Evolutionary conservation across 345 rosid genomes (phyloP), one percentile per base, ranked within the genome.

Genomic region (Linum usitatissimum): DNA sequence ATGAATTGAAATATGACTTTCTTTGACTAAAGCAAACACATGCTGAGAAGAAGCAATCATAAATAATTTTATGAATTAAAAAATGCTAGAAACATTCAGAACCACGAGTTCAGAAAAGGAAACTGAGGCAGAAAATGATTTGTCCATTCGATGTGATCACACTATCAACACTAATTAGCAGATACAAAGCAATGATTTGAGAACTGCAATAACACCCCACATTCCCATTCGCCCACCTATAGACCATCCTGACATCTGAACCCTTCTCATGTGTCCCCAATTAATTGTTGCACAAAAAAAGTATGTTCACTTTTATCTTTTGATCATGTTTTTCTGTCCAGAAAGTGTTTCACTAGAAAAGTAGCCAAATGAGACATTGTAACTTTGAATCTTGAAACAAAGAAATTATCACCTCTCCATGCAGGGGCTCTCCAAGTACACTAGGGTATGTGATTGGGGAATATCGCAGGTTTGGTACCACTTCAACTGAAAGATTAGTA

Each of bases 371-470:
- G 1, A 45, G 51, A 45, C 14, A 45, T 45, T 3, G 51, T 7
- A 45, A 45, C 14, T 45, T 3, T 15, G 51, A 45, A 15, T 10
- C 17, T 15, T 15, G 17, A 45, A 45, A 69, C 28, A 65, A 59
- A 49, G 53, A 74, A 67, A 62, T 59, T 57, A 70, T 76, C 63
- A 90, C 99, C 99, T 93, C 99, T 79, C 99, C 97, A 68, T 83
- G 84, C 54, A 93, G 77, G 28, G 97, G 96, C 76, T 93, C 99
- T 66, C 99, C 97, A 61, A 93, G 96, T 48, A 93, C 96, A 72
- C 96, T 93, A 59, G 97, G 95, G 75, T 93, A 90, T 55, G 99
- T 90, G 70, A 93, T 88, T 18, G 99, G 99, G 54, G 99, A 90
- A 77, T 75, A 76, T 2, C 95, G 84, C 70, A 86, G 65, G 80